Conservation (phyloP, 768 basidiomycete genomes). For the Hygrocybe coccinea region DNA sequence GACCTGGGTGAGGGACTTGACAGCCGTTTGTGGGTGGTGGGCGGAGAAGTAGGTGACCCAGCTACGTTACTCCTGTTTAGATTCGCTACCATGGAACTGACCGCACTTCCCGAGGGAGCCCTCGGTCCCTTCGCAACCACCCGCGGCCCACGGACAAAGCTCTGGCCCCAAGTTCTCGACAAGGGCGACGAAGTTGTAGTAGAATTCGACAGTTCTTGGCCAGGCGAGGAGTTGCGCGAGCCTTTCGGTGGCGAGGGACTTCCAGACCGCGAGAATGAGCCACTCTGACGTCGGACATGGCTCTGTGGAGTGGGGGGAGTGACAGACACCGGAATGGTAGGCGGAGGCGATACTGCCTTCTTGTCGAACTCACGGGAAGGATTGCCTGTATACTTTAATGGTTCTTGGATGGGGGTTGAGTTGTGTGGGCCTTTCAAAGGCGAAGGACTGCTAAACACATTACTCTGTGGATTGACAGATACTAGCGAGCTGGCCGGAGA, state of each 20-base stretch:
- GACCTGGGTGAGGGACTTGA: slow-evolving; percentile 34
- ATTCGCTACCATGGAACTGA: slow-evolving; percentile 53
- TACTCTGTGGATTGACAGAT: not conserved
- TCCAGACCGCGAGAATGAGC: slow-evolving; percentile 30
- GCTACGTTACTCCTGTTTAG: slow-evolving; percentile 48
- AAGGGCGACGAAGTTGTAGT: slow-evolving; percentile 21
- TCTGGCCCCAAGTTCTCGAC: slow-evolving; percentile 21
- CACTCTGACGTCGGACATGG: slow-evolving; percentile 29
- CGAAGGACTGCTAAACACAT: too few species aligned
- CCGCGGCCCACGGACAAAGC: slow-evolving; percentile 32
- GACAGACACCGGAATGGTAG: not conserved
- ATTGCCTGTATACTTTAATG: not conserved
- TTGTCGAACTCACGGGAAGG: not conserved
- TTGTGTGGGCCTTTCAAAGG: too few species aligned
- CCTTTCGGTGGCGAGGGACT: slow-evolving; percentile 34
- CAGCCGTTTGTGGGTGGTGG: slow-evolving; percentile 39
- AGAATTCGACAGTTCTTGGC: slow-evolving; percentile 19
- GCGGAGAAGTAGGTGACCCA: slow-evolving; percentile 32
- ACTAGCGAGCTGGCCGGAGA: slow-evolving; percentile 16
- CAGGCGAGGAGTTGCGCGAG: slow-evolving; percentile 45
- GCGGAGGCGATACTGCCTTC: not conserved
- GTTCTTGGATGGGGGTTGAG: not conserved
- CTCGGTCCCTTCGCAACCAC: slow-evolving; percentile 44
- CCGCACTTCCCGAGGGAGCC: slow-evolving; percentile 33
- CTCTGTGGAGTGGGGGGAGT: not conserved